Evolutionary conservation across 352 stramenopile species (phyloP), one percentile per base, ranked within the genome.

Genomic region (Phytophthora lateralis): DNA sequence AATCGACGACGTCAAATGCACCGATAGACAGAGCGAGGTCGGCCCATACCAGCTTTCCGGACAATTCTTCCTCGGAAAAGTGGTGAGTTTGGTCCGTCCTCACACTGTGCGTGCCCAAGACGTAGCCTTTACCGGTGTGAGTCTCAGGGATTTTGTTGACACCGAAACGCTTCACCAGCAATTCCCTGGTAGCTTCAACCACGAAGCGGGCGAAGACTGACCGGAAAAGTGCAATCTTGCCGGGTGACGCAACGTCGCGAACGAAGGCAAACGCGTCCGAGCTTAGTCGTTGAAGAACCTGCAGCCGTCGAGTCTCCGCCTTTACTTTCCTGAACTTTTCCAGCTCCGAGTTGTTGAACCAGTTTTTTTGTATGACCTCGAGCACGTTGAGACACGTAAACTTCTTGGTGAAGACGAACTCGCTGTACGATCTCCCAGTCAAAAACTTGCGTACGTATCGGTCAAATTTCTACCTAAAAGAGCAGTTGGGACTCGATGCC

Each of bases 141-240:
- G 58, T 9, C 41, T 41, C 30, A 15, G 26, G 26, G 6, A 2
- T 30, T 57, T 38, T 5, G 11, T n/a, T 10, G 26, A 6, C 26
- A 30, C 26, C 26, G 26, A 38, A 38, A 38, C 10, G 1, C 1
- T 38, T 38, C 14, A 38, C 4, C 32, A 38, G 27, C 32, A 38
- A 15, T 5, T 38, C 11, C 14, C 32, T 38, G 32, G 48, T 50
- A n/a, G 42, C 27, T 43, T 75, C 69, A 30, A 75, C 65, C 14
- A 72, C 58, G 42, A 73, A 80, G 15, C 62, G 68, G 9, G 67
- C 37, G 39, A 73, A 75, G 17, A 74, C 62, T 0, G 68, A 71
- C 29, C 72, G 60, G 53, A 80, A 80, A 21, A 63, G 44, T 12
- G 46, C 37, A 12, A 43, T 56, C 15, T 62, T 44, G 45, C 69